These are phyloP conservation scores for Tremella fuciformis DNA, from an alignment of 768 basidiomycete species.

Conservation along the genomic window DNA sequence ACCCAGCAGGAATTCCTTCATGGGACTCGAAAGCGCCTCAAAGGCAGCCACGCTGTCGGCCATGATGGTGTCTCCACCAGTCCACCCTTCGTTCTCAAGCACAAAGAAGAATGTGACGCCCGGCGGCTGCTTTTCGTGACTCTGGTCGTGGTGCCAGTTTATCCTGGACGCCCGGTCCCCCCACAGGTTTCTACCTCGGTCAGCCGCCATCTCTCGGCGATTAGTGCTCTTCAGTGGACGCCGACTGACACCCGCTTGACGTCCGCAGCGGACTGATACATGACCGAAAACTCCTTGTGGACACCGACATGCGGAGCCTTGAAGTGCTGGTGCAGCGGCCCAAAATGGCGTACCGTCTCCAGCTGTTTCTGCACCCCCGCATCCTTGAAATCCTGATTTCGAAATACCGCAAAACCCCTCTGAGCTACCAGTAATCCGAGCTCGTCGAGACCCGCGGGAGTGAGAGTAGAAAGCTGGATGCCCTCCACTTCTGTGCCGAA, in stretches of 20 bases:
- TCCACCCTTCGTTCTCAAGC: neutral
- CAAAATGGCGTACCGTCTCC: slow-evolving; percentile 20
- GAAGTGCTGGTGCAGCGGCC: slow-evolving; percentile 20
- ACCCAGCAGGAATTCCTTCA: slow-evolving; percentile 11
- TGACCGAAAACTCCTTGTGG: slow-evolving; percentile 13
- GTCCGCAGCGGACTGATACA: slow-evolving; percentile 16
- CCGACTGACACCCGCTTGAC: too few species aligned
- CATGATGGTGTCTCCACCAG: slow-evolving; percentile 17
- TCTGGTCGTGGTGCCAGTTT: slow-evolving; percentile 28
- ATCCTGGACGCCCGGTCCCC: slow-evolving; percentile 3
- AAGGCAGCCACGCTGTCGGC: slow-evolving; percentile 11
- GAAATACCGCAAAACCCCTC: slow-evolving; percentile 17
- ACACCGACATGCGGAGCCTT: slow-evolving; percentile 8
- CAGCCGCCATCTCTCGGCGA: neutral
- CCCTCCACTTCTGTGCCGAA: slow-evolving; percentile 14
- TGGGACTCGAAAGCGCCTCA: neutral
- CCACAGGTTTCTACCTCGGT: slow-evolving; percentile 8
- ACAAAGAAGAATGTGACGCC: slow-evolving; percentile 31
- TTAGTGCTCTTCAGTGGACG: too few species aligned
- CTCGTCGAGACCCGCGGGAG: slow-evolving; percentile 15
- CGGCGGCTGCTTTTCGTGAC: slow-evolving; percentile 61
- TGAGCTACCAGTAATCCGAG: slow-evolving; percentile 18
- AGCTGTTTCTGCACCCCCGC: slow-evolving; percentile 13
- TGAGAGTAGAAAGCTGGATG: slow-evolving; percentile 13
- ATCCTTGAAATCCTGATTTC: slow-evolving; percentile 19